Evolutionary conservation across 352 stramenopile genomes (phyloP), one percentile per base, ranked within the genome.

Genomic region (Phytophthora sp.): DNA sequence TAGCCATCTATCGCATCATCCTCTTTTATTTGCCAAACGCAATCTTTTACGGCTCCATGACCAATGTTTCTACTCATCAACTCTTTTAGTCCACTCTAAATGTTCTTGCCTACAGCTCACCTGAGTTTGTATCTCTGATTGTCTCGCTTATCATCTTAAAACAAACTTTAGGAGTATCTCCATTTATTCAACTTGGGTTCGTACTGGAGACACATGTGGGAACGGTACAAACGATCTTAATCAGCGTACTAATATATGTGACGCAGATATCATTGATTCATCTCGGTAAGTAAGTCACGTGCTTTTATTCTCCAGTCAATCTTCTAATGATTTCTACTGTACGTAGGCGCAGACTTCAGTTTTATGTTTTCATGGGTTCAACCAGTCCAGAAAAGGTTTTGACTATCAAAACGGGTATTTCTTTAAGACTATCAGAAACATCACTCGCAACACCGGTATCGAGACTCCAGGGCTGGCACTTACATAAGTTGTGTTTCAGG

Each of bases 211-310:
- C 3, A 0, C 53, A 74, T 15, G 11, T 6, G n/a, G 28, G 24
- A 23, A 34, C 55, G 2, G 39, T 75, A 7, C 59, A 77, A 24
- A 57, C 58, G 30, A 73, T 66, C 28, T 35, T 74, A 0, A 12
- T 62, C 8, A 23, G 68, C 0, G 61, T 57, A 26, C 28, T 66
- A 2, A 54, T 68, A 15, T 77, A 73, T 43, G 31, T 71, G 32
- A 32, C 67, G 4, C 64, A 74, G 31, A 52, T 35, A 9, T 71
- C 60, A 28, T 13, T 76, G 6, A 10, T 56, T 9, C 68, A 76
- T 13, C 54, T 69, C 18, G 55, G 55, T 64, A 30, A 12, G 27
- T 43, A 17, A n/a, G n/a, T n/a, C n/a, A n/a, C n/a, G n/a, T n/a
- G n/a, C n/a, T n/a, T n/a, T n/a, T n/a, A n/a, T n/a, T n/a, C n/a